Conservation (phyloP, 1,284 basidiomycete genomes). For the Tilletia indica region DNA sequence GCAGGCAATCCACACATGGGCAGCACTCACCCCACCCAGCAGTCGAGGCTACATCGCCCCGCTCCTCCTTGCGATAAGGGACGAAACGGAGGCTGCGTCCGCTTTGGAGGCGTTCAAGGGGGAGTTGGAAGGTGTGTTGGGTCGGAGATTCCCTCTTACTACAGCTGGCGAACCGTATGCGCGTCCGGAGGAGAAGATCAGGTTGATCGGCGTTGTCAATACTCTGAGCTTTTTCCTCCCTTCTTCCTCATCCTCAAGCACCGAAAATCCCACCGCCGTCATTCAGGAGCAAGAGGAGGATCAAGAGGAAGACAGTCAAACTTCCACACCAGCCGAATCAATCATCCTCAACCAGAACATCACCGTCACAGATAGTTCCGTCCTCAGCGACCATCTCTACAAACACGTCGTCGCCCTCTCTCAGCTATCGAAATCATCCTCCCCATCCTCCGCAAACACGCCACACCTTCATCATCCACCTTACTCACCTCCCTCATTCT, state of each 20-base stretch:
- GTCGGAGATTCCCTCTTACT: conserved; percentile 48
- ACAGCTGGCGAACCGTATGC: conserved; percentile 54
- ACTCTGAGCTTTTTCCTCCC: conserved; percentile 37
- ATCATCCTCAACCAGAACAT: conserved; percentile 1
- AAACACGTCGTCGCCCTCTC: conserved; percentile 40
- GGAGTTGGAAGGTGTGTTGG: conserved; percentile 40
- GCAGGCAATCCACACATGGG: conserved; percentile 36
- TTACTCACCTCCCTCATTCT: neutral
- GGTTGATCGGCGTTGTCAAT: conserved; percentile 47
- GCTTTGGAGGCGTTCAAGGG: conserved; percentile 28
- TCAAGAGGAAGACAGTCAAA: neutral
- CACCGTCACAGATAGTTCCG: conserved; percentile 22
- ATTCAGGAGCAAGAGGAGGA: conserved; percentile 17
- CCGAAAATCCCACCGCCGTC: no score
- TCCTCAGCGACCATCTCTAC: conserved; percentile 30
- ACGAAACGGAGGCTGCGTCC: neutral
- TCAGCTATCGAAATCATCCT: conserved; percentile 36
- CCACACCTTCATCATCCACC: conserved; percentile 23
- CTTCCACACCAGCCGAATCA: conserved; percentile 16
- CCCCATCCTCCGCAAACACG: conserved; percentile 29
- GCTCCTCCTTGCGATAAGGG: conserved; percentile 20
- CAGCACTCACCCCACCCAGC: conserved; percentile 41
- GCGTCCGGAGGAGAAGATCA: conserved; percentile 43
- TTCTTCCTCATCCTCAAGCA: conserved; percentile 33
- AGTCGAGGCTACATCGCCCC: conserved; percentile 50